Conservation (phyloP, 2,329 filamentous ascomycete genomes). For the Orbilia oligospora region DNA sequence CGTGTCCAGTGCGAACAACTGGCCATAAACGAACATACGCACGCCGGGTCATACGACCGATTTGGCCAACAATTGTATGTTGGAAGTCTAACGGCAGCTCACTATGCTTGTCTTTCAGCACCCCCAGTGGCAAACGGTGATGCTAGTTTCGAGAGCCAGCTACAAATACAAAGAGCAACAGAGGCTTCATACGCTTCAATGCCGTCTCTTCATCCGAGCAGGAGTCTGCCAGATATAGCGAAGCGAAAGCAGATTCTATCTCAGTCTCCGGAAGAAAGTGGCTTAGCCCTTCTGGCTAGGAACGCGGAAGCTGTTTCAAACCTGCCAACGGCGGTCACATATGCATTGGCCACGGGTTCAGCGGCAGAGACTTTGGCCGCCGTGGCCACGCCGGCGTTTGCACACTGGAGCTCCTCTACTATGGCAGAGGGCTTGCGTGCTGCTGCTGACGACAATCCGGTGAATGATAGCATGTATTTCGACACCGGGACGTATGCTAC, state of each 20-base stretch:
- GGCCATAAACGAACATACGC: background rate
- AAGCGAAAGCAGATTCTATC: background rate
- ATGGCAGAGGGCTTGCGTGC: slow-evolving; percentile 2
- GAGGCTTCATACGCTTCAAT: background rate
- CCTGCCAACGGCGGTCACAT: background rate
- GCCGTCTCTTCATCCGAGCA: slow-evolving; percentile 21
- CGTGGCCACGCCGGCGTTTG: background rate
- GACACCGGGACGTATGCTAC: background rate
- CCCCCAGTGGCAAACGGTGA: slow-evolving; percentile 25
- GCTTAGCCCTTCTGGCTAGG: slow-evolving; percentile 35
- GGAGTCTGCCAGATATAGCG: slow-evolving; percentile 32
- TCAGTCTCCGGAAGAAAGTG: slow-evolving; percentile 9
- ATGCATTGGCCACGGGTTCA: slow-evolving; percentile 4
- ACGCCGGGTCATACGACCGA: slow-evolving; percentile 1
- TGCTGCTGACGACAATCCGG: background rate
- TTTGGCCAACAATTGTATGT: slow-evolving; percentile 2
- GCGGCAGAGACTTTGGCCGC: slow-evolving; percentile 13
- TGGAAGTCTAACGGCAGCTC: background rate
- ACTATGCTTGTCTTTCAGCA: slow-evolving; percentile 37
- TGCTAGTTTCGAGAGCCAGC: slow-evolving; percentile 11
- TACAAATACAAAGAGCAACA: background rate
- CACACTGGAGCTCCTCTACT: background rate
- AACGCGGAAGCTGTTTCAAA: slow-evolving; percentile 23
- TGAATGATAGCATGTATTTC: slow-evolving; percentile 25
- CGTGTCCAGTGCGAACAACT: slow-evolving; percentile 72